Conservation (phyloP, 345 rosid genomes). For the Cardiospermum halicacabum region DNA sequence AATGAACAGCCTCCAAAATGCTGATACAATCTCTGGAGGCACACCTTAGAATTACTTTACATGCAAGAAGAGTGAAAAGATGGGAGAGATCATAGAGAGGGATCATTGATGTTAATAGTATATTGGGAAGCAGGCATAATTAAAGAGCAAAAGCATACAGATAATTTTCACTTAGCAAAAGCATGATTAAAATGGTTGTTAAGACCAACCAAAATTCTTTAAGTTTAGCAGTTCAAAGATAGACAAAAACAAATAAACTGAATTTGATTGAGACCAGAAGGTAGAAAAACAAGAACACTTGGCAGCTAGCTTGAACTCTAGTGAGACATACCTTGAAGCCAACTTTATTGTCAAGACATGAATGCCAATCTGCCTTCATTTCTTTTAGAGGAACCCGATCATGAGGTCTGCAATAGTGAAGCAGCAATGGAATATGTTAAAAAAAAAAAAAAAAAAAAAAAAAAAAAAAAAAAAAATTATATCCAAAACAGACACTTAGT, state of each 20-base stretch:
- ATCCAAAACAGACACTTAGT: no score
- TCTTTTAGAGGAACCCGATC: slow-evolving; percentile 88
- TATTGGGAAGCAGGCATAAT: background rate
- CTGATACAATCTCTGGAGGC: background rate
- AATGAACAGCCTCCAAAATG: background rate
- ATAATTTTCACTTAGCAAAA: background rate
- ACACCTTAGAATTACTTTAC: background rate
- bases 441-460: no score
- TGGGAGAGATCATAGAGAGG: background rate
- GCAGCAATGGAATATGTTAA: background rate
- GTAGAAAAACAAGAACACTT: background rate
- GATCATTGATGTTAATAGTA: background rate
- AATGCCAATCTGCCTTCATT: slow-evolving; percentile 99
- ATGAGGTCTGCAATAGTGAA: slow-evolving; percentile 65
- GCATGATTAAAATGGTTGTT: background rate
- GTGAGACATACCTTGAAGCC: slow-evolving; percentile 73
- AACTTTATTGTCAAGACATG: slow-evolving; percentile 82
- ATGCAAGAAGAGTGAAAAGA: background rate
- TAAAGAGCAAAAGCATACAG: background rate
- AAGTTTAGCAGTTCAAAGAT: background rate
- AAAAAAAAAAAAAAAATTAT: no score
- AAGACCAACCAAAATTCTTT: background rate
- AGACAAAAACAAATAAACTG: background rate
- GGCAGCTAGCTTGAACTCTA: slow-evolving; percentile 7
- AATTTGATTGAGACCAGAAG: background rate